Evolutionary conservation across 768 basidiomycete genomes (phyloP), one percentile per base, ranked within the genome.

Genomic region (Pluteus cervinus): DNA sequence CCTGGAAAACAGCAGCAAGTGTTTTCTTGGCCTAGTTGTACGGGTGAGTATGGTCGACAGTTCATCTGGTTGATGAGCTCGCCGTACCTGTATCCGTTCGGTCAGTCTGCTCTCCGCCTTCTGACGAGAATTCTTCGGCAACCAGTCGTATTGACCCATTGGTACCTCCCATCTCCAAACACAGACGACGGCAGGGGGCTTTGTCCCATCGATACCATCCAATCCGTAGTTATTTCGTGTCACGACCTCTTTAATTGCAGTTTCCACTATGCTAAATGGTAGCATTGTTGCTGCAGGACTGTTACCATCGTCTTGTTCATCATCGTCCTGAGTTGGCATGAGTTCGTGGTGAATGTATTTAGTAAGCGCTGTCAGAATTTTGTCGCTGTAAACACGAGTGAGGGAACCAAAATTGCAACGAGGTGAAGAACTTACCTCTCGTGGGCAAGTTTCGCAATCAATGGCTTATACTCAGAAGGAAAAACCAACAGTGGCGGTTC

Each of bases 81-180:
- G 20, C 51, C 72, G 33, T 34, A 81, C 87, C 66, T 80, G 76
- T 12, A 68, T 45, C 41, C 90, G 70, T 46, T 92, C 89, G 16
- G 66, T 62, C 7, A 68, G 57, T 49, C 90, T 70, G 7, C 52
- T 56, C 35, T 81, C 75, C 0, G 73, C 76, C 51, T 74, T 86
- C 44, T 82, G 79, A 44, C 65, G 63, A 9, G 70, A 68, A 50
- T 73, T 76, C 52, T 75, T 79, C 0, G 86, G 84, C 22, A 91
- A 55, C 74, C 81, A 82, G 39, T 74, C 67, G 41, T 63, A 61
- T 44, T 71, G 65, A 14, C 68, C 47, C 3, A 75, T 68, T 48
- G 75, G 76, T 8, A 86, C 79, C 55, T 94, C 91, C 91, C 90
- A 94, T 36, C 86, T 68, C 88, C 87, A 93, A 15, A 84, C 63